These are phyloP conservation scores for Gracilaria domingensis DNA, from an alignment of 23 red algal species.

Conservation along the genomic window DNA sequence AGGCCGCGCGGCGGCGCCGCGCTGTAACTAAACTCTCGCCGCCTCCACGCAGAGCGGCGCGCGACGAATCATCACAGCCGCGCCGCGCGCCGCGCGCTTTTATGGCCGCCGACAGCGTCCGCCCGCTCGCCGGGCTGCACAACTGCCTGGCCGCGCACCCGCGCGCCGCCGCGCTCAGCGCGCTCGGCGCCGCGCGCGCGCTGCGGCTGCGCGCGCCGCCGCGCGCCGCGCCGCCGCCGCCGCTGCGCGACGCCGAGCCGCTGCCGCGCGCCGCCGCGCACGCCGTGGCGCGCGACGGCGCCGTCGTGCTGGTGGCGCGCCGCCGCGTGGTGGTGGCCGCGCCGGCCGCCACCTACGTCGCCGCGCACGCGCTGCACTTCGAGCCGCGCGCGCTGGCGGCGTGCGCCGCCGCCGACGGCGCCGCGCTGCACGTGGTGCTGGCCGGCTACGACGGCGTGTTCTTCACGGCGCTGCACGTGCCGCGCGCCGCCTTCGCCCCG, in stretches of 20 bases:
- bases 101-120: background rate
- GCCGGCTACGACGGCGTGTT: constrained; percentile 24
- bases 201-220: background rate
- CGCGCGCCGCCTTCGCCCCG: background rate
- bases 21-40: no score
- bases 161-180: background rate
- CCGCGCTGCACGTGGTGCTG: background rate
- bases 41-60: no score
- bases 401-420: background rate
- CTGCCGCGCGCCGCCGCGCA: background rate
- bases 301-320: background rate
- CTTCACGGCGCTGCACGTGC: background rate
- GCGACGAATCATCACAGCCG: no score
- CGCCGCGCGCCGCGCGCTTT: no score
- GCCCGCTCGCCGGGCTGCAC: constrained; percentile 6
- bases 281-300: background rate
- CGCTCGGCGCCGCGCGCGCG: background rate
- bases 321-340: background rate
- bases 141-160: constrained; percentile 1
- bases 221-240: background rate
- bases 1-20: no score
- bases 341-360: background rate
- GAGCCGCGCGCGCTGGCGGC: background rate
- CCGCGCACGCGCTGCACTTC: background rate
- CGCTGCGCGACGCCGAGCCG: background rate